Percentiles rank a stretch among this genome's conserved stretches.
These are phyloP conservation scores for Backusella tarrabulga DNA, from an alignment of 192 early-diverging fungal species.

Conservation along the genomic window DNA sequence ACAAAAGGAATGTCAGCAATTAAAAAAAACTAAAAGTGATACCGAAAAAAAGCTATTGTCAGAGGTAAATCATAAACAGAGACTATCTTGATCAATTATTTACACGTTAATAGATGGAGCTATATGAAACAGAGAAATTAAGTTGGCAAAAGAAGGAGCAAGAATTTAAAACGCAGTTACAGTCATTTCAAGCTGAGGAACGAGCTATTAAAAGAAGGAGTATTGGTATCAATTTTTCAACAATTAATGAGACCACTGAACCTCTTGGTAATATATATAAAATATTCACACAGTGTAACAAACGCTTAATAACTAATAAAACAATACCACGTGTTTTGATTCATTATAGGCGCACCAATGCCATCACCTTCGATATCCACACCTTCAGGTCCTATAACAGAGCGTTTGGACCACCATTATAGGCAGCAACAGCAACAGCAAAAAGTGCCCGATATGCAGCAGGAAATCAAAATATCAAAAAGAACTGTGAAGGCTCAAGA, in stretches of 20 bases:
- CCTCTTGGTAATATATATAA: not conserved
- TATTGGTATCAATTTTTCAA: constrained; percentile 18
- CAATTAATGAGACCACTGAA: not conserved
- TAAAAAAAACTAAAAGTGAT: constrained; percentile 39
- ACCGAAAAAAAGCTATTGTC: constrained; percentile 35
- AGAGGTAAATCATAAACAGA: constrained; percentile 17
- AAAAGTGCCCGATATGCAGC: not conserved
- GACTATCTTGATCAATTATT: not conserved
- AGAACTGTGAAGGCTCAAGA: constrained; percentile 31
- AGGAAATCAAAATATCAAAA: not conserved
- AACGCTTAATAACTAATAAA: not conserved
- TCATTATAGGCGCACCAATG: constrained; percentile 7
- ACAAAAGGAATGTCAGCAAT: constrained; percentile 35
- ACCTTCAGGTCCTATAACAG: not conserved
- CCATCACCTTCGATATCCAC: constrained; percentile 10
- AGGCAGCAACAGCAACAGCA: not conserved
- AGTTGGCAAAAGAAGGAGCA: constrained; percentile 45
- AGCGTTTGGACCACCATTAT: not conserved
- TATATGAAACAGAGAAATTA: constrained; percentile 40
- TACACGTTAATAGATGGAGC: constrained; percentile 15
- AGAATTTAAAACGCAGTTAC: constrained; percentile 26
- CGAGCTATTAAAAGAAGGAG: constrained; percentile 28
- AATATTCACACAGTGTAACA: not conserved
- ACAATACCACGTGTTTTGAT: not conserved
- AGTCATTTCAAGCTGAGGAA: constrained; percentile 22